A percentile compares a stretch with the other conserved stretches of the same genome.
Evolutionary conservation across 75 land plant genomes (phyloP).

Genomic region (Pinus taeda): DNA sequence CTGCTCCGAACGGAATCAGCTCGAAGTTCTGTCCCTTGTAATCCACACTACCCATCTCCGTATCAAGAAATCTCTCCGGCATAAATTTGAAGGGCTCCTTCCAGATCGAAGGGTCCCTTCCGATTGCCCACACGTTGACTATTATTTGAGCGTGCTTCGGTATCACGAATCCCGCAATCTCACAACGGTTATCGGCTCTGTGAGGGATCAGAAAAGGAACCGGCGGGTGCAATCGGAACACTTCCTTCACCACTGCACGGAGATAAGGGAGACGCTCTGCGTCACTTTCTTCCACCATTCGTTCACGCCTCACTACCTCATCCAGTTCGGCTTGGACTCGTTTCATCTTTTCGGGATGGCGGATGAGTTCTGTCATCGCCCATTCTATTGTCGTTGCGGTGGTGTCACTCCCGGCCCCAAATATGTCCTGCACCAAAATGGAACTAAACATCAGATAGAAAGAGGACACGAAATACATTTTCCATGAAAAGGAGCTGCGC

Average conservation of each 20-base stretch:
- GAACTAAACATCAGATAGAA: not conserved
- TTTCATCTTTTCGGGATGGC: too few relatives aligned
- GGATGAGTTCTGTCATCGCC: not conserved
- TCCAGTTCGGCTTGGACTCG: too few relatives aligned
- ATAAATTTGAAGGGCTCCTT: conserved; percentile 13
- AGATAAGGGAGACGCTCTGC: not conserved
- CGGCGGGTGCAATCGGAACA: conserved; percentile 17
- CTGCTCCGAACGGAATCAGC: conserved; percentile 17
- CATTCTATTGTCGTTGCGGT: not conserved
- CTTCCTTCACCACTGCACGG: conserved; percentile 1
- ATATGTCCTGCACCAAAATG: not conserved
- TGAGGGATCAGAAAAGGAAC: conserved; percentile 20
- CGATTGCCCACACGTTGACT: conserved; percentile 27
- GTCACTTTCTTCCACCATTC: not conserved
- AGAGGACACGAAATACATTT: not conserved
- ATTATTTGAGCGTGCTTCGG: conserved; percentile 10
- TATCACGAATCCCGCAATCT: conserved; percentile 21
- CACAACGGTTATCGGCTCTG: not conserved
- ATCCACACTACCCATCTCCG: not conserved
- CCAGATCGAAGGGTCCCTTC: conserved; percentile 22
- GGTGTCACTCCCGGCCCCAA: not conserved
- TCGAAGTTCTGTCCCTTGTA: conserved; percentile 11
- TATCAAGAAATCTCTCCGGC: conserved; percentile 18
- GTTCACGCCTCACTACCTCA: too few relatives aligned
- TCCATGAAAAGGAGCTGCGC: not conserved